phyloP scores from a whole-genome alignment of 345 rosid species.

The Linum tenue region DNA sequence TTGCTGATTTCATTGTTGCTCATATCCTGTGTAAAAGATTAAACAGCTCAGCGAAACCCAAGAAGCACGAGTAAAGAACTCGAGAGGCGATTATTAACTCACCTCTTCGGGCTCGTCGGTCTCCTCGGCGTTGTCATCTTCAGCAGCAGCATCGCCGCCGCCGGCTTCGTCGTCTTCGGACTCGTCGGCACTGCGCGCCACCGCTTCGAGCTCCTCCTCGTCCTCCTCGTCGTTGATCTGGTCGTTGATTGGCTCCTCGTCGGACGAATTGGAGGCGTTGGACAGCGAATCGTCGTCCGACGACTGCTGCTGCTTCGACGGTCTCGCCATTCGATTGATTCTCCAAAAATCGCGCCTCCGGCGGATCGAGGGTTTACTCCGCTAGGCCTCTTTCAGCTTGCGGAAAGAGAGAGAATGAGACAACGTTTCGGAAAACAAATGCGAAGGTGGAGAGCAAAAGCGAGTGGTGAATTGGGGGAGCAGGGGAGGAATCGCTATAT shows the following conservation, averaged over 20 bases:
- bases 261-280: slow-evolving; percentile 47
- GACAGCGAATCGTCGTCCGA: slow-evolving; percentile 72
- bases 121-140: slow-evolving; percentile 17
- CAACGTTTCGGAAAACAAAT: background rate
- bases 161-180: slow-evolving; percentile 54
- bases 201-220: slow-evolving; percentile 96
- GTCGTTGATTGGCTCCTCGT: slow-evolving; percentile 55
- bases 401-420: background rate
- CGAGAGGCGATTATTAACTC: background rate
- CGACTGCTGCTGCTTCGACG: slow-evolving; percentile 38
- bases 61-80: background rate
- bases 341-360: background rate
- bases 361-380: slow-evolving; percentile 37
- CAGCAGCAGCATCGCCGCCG: slow-evolving; percentile 17
- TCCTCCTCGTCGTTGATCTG: slow-evolving; percentile 64
- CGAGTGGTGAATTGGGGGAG: background rate
- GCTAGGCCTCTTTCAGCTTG: background rate
- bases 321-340: slow-evolving; percentile 35
- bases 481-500: background rate
- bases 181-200: slow-evolving; percentile 67
- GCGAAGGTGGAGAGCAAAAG: background rate
- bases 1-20: slow-evolving; percentile 52
- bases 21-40: slow-evolving; percentile 34
- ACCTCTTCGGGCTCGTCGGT: slow-evolving; percentile 45
- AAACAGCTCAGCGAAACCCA: background rate